Percentiles rank a stretch among this genome's conserved stretches.
phyloP scores from a whole-genome alignment of 345 rosid species.

The Syzygium aromaticum region DNA sequence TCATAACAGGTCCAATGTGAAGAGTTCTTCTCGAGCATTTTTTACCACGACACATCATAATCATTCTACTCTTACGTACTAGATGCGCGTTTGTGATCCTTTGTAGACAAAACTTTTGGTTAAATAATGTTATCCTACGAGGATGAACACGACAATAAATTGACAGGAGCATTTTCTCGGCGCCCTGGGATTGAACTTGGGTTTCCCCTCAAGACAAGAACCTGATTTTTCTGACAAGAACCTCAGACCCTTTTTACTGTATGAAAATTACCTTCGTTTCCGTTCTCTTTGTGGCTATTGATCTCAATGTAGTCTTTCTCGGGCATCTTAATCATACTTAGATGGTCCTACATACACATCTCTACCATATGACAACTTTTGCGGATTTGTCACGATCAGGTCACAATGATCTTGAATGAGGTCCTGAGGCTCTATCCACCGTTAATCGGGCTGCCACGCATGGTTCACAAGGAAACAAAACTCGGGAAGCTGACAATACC shows the following conservation, averaged over 20 bases:
- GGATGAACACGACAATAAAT: no score
- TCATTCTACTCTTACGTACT: no score
- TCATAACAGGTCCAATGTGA: no score
- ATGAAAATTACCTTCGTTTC: not conserved
- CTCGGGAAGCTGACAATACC: slow-evolving; percentile 32
- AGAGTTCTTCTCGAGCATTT: no score
- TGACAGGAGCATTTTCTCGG: no score
- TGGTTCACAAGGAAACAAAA: slow-evolving; percentile 13
- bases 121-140: no score
- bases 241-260: not conserved
- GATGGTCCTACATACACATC: not conserved
- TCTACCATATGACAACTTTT: not conserved
- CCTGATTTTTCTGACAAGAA: not conserved
- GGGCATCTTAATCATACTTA: not conserved
- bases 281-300: not conserved
- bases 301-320: not conserved
- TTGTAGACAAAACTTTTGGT: no score
- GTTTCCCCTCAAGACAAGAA: no score
- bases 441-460: not conserved
- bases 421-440: slow-evolving; percentile 40
- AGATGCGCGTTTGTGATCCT: no score
- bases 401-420: slow-evolving; percentile 40
- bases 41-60: no score
- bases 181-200: no score
- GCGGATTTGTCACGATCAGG: slow-evolving; percentile 1